These are phyloP conservation scores for Leccinum aurantiacum DNA, from an alignment of 768 basidiomycete species.

Conservation along the genomic window DNA sequence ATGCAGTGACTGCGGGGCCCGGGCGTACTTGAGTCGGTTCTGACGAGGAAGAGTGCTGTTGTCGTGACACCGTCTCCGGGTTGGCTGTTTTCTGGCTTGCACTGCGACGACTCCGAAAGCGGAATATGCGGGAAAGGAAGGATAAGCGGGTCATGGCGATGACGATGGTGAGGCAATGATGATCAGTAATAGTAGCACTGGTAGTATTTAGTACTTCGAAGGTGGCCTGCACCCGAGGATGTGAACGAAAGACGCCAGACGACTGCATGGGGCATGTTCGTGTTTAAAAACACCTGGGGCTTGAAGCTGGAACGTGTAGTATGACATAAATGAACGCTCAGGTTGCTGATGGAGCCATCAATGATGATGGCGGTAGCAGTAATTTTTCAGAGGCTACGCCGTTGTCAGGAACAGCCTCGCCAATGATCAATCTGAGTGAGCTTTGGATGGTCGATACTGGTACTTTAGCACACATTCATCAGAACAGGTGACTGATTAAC, in stretches of 20 bases:
- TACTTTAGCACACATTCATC: background rate
- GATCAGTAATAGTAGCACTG: background rate
- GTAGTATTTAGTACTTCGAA: background rate
- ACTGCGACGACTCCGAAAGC: slow-evolving; percentile 12
- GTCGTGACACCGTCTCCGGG: background rate
- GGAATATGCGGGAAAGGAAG: slow-evolving; percentile 20
- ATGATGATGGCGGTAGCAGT: background rate
- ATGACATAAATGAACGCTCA: background rate
- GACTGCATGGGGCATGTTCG: background rate
- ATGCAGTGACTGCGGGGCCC: background rate
- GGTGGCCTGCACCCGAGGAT: slow-evolving; percentile 18
- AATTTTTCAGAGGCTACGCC: background rate
- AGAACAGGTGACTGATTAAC: background rate
- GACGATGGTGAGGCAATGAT: background rate
- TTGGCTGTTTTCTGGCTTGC: background rate
- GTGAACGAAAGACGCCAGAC: background rate
- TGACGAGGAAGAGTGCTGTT: background rate
- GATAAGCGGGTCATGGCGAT: slow-evolving; percentile 19
- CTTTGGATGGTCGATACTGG: background rate
- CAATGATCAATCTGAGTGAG: background rate
- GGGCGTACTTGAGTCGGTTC: background rate
- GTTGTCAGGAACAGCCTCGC: slow-evolving; percentile 2
- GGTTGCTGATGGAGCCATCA: background rate
- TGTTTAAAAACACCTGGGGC: background rate
- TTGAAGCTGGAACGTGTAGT: background rate